Percentiles rank a stretch among this genome's conserved stretches.
phyloP scores from a whole-genome alignment of 345 rosid genomes.

The Litchi chinensis region DNA sequence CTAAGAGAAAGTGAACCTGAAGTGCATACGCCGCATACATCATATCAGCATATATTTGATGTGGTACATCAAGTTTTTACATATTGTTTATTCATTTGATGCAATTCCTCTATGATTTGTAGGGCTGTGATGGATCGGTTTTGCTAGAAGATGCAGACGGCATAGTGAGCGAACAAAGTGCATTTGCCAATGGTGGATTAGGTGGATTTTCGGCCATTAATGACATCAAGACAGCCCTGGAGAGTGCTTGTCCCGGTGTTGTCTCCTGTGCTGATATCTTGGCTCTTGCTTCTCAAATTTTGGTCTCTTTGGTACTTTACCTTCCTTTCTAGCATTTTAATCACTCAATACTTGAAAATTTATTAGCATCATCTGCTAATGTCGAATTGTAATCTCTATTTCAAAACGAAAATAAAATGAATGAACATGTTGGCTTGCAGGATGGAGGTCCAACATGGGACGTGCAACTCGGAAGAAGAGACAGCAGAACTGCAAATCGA shows the following conservation, averaged over 20 bases:
- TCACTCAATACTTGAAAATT: too few species aligned
- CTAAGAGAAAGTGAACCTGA: too few species aligned
- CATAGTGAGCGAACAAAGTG: conserved; percentile 39
- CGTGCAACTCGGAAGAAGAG: conserved; percentile 40
- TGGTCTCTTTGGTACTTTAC: conserved; percentile 43
- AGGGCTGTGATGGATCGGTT: conserved; percentile 65
- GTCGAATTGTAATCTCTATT: not conserved
- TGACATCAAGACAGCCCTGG: conserved; percentile 52
- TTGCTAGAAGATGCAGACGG: conserved; percentile 40
- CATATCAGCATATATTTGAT: too few species aligned
- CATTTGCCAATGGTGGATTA: conserved; percentile 34
- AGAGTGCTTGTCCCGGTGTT: conserved; percentile 51
- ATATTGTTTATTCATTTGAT: not conserved
- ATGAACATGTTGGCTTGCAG: conserved; percentile 11
- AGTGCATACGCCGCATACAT: too few species aligned
- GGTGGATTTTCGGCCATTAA: conserved; percentile 37
- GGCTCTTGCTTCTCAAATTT: conserved; percentile 49
- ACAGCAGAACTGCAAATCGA: conserved; percentile 17
- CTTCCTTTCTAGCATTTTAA: not conserved
- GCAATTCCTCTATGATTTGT: not conserved
- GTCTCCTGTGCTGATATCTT: conserved; percentile 72
- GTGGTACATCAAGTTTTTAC: too few species aligned
- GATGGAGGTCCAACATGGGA: conserved; percentile 45
- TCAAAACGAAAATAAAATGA: not conserved
- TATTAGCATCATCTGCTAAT: too few species aligned